phyloP scores from a whole-genome alignment of 1,284 basidiomycete genomes.

The Boletus smithii region DNA sequence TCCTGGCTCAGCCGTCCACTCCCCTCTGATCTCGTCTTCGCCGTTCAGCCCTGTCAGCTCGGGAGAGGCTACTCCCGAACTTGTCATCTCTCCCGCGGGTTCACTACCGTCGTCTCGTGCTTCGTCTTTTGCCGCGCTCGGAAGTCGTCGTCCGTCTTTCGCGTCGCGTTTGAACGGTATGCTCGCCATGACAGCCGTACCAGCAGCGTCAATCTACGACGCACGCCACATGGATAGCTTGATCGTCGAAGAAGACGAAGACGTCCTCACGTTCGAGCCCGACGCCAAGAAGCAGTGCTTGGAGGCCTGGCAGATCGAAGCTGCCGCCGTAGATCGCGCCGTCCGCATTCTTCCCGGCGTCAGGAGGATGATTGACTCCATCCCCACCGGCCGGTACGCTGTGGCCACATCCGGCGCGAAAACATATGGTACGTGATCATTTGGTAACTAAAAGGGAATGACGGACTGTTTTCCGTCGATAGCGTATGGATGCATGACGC shows the following conservation, averaged over 20 bases:
- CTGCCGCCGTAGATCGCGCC: slow-evolving; percentile 59
- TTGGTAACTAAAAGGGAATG: background rate
- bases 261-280: slow-evolving; percentile 32
- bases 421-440: slow-evolving; percentile 53
- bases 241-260: slow-evolving; percentile 40
- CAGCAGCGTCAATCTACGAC: slow-evolving; percentile 38
- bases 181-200: slow-evolving; percentile 43
- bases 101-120: slow-evolving; percentile 44
- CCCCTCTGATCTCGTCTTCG: slow-evolving; percentile 26
- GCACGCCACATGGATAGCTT: slow-evolving; percentile 37
- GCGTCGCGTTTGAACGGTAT: slow-evolving; percentile 45
- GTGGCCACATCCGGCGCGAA: slow-evolving; percentile 77
- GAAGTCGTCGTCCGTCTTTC: slow-evolving; percentile 50
- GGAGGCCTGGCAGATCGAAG: slow-evolving; percentile 58
- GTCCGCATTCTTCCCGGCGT: slow-evolving; percentile 77
- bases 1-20: slow-evolving; percentile 35
- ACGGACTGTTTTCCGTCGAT: background rate
- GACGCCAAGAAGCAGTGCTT: slow-evolving; percentile 36
- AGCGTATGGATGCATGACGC: slow-evolving; percentile 70
- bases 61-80: slow-evolving; percentile 40
- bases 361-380: slow-evolving; percentile 60
- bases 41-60: slow-evolving; percentile 35
- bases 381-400: slow-evolving; percentile 67
- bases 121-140: slow-evolving; percentile 37
- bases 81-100: slow-evolving; percentile 28